Base-by-base conservation (phyloP, 225 moss, liverwort and hornwort genomes). In the Lunularia cruciata region DNA sequence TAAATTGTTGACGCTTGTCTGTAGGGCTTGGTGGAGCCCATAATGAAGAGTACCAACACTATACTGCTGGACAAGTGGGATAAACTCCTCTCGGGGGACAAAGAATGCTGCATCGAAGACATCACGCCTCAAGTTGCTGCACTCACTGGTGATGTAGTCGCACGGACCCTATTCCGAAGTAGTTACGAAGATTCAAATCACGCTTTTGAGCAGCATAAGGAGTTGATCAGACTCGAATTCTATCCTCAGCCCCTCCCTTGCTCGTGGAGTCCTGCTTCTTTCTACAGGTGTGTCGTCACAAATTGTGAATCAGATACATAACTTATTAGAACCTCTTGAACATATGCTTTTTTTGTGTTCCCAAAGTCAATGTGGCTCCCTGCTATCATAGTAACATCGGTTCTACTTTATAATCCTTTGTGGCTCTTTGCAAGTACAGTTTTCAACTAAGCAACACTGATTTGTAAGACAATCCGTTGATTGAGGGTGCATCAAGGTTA, bases 121-220 rank as follows among this genome's bases (percentile, higher is more conserved):
- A 53, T 67, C 3, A 51, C 52, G 67, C 67, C 67, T 20, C 67
- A 54, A 13, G 22, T 67, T 32, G 67, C 67, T 52, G 51, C 67
- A 22, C 51, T 62, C 6, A 38, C 49, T 23, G 53, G 61, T 15
- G 73, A 73, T 45, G 48, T 66, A 1, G n/a, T 73, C 5, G 53
- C 65, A 25, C 56, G 73, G 32, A 26, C 73, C 4, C 55, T 65
- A 11, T 73, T 73, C 45, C 73, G 65, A 15, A 73, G 54, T 26
- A 73, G 40, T 22, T 73, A 73, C 45, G 45, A 65, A 18, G 52
- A 64, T 5, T 65, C 73, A 31, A 54, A 73, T 16, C 40, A 45
- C 8, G 64, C 64, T 43, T 73, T 73, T 18, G 56, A 65, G 31
- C 54, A 65, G 57, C 73, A 73, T 30, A 65, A 65, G 42, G 56